Base-by-base conservation (phyloP, 108 stramenopile species). In the Seminavis robusta region DNA sequence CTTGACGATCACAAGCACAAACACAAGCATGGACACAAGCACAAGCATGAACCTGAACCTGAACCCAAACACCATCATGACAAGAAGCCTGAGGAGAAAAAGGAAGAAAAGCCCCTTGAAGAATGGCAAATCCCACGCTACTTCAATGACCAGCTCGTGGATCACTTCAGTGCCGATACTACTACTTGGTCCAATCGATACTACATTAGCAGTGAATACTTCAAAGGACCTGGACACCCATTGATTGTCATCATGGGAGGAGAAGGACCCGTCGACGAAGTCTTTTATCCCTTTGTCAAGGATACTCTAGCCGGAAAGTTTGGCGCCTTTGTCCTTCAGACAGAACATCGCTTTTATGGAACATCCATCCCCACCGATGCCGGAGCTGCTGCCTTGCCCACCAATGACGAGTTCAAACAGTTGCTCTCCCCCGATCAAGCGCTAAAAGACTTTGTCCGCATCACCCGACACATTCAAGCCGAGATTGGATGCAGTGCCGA, bases 231-330 rank as follows among this genome's bases (percentile, higher is more conserved):
- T 10, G 90, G 90, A 11, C 58, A 56, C 71, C 90, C 90, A 11
- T 76, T 91, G 17, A 71, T 87, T 33, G 45, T 87, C 30, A 67
- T 91, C 34, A 67, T 91, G 40, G 85, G 90, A 30, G 90, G 90
- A 16, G 86, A 91, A 73, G 83, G 73, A 8, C 56, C 70, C 19
- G n/a, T 86, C 2, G 73, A 76, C 27, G 11, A 23, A 1, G 25
- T 51, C 0, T 60, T 84, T 23, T 49, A 32, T 79, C 43, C 49
- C 5, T 67, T 67, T 52, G 61, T 63, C 11, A 46, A 25, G 52
- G 69, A 42, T 0, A 54, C 27, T n/a, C 50, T 84, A 24, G 79
- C 83, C 11, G 44, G 56, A 3, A 38, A 73, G 33, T 80, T 80
- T 54, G 67, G 77, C 8, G 83, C 83, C 15, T 67, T 63, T 20